Percentiles rank a stretch among this genome's conserved stretches.
Conservation (phyloP, 2,329 filamentous ascomycete species). For the Cytospora piceae region DNA sequence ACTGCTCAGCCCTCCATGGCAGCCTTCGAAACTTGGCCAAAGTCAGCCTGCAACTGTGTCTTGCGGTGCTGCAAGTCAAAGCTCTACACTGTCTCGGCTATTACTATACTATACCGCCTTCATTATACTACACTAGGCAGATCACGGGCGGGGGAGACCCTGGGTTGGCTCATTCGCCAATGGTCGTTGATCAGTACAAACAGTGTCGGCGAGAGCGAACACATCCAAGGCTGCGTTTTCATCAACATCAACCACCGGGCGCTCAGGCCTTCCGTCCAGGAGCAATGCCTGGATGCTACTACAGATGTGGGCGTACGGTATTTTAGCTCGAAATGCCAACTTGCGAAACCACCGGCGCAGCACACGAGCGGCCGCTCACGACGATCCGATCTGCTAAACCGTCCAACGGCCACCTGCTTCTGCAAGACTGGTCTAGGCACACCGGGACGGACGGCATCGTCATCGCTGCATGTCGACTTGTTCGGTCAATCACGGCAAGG, state of each 20-base stretch:
- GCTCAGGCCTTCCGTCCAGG: neutral
- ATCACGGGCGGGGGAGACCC: neutral
- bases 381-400: constrained; percentile 1
- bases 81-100: constrained; percentile 10
- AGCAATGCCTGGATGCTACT: neutral
- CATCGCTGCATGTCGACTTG: constrained; percentile 9
- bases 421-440: neutral
- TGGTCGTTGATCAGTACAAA: neutral
- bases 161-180: neutral
- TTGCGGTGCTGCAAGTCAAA: constrained; percentile 17
- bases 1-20: constrained; percentile 17
- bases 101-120: neutral
- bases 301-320: neutral
- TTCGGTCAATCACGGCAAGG: neutral
- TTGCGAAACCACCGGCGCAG: neutral
- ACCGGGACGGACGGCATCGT: constrained; percentile 6
- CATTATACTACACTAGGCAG: neutral
- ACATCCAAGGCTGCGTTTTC: neutral
- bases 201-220: neutral
- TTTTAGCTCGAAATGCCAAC: neutral
- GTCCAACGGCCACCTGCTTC: neutral
- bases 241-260: neutral
- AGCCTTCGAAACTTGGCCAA: constrained; percentile 11
- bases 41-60: constrained; percentile 4
- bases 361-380: neutral